Base-by-base conservation (phyloP, 1,139 yeast species). In the Geotrichum macrosporum region DNA sequence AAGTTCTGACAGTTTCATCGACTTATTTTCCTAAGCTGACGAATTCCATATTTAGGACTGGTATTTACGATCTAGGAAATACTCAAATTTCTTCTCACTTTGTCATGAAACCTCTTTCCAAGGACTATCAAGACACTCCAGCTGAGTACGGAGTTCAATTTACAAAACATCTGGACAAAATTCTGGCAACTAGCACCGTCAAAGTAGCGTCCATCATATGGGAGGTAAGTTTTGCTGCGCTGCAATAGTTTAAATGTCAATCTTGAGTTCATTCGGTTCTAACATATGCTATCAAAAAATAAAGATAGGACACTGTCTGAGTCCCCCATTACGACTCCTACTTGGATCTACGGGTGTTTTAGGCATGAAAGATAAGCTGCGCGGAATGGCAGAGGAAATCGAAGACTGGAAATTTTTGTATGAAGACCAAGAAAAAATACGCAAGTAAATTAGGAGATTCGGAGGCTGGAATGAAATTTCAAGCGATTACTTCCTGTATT, bases 391-490 rank as follows among this genome's bases (percentile, higher is more conserved):
- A 5, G 70, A 66, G 52, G 70, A 66, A 44, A 59, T 65, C 19
- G 70, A 66, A 49, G 70, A 66, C 45, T 66, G 70, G 70, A 65
- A 63, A 57, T 65, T 58, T 53, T 44, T 66, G 45, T 64, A 54
- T 47, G 64, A 56, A 24, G 57, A 50, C 13, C 32, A 31, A 27
- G 48, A 46, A 24, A 40, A 46, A 16, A 34, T 35, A 5, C 33
- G 33, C 15, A 39, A 33, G 19, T 38, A 27, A 19, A 6, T 21
- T 15, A 13, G n/a, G n/a, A n/a, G n/a, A n/a, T n/a, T n/a, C n/a
- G n/a, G n/a, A n/a, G n/a, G n/a, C n/a, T n/a, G n/a, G n/a, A n/a
- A n/a, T n/a, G n/a, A n/a, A n/a, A n/a, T n/a, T n/a, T n/a, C n/a
- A n/a, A n/a, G n/a, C n/a, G n/a, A n/a, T n/a, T n/a, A n/a, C n/a